Percentiles rank a stretch among this genome's conserved stretches.
Conservation (phyloP, 2,329 filamentous ascomycete species). For the Fusarium chaquense region DNA sequence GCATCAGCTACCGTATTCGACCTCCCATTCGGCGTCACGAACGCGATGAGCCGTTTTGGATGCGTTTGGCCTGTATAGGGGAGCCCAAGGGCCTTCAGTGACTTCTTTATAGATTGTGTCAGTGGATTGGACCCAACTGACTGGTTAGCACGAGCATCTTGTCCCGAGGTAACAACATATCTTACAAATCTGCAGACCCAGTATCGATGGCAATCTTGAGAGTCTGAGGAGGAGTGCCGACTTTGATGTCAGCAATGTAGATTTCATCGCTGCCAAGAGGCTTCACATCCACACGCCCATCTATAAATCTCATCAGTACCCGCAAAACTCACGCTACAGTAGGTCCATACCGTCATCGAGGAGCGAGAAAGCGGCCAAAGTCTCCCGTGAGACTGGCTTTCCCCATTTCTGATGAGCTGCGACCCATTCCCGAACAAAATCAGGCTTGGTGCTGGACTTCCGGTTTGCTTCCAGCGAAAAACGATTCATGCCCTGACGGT, state of each 20-base stretch:
- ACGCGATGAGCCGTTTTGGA: constrained; percentile 60
- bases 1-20: constrained; percentile 56
- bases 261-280: constrained; percentile 57
- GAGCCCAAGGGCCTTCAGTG: constrained; percentile 53
- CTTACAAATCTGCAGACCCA: constrained; percentile 72
- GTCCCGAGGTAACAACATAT: constrained; percentile 41
- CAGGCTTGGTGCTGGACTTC: constrained; percentile 39
- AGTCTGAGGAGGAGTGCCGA: constrained; percentile 63
- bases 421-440: constrained; percentile 52
- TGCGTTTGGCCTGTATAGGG: constrained; percentile 58
- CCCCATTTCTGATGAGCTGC: constrained; percentile 54
- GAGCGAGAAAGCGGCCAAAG: constrained; percentile 46
- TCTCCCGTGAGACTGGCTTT: constrained; percentile 36
- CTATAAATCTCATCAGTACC: constrained; percentile 44
- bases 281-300: constrained; percentile 51
- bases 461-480: constrained; percentile 50
- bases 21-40: constrained; percentile 60
- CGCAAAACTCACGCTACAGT: too few relatives aligned
- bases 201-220: constrained; percentile 65
- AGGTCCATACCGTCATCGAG: constrained; percentile 45
- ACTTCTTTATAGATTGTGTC: constrained; percentile 57
- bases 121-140: constrained; percentile 67
- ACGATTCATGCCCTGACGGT: constrained; percentile 1
- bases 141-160: constrained; percentile 15
- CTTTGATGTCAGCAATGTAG: constrained; percentile 58